Base-by-base conservation (phyloP, 139 green algal genomes). In the Dunaliella primolecta region DNA sequence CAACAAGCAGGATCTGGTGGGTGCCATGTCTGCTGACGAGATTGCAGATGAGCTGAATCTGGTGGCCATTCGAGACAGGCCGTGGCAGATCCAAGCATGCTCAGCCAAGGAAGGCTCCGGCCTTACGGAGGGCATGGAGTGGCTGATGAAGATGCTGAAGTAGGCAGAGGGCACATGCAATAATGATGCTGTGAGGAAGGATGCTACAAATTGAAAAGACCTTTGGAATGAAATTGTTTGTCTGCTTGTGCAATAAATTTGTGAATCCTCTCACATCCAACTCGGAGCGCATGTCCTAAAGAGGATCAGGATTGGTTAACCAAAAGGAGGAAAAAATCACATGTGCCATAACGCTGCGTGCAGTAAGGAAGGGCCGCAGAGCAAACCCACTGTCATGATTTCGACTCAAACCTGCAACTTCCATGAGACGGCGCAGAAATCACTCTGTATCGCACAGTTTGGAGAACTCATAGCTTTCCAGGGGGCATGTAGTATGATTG, bases 1-100 rank as follows among this genome's bases (percentile, higher is more conserved):
- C 46, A 97, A 97, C 92, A 97, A 97, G 89, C 92, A 96, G 84
- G 94, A 96, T 81, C 86, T 96, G 11, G 80, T 95, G 56, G 88
- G 89, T 21, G 88, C 93, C 0, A 38, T 89, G 77, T 78, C 86
- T 75, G 87, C 90, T 34, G 89, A 90, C 80, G 91, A 95, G 79
- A 93, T 96, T 85, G 92, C 92, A 36, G 88, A 91, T 3, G 71
- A 72, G 31, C 90, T 96, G 21, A 90, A 89, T 81, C 86, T 96
- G 20, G 87, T 89, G 35, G 83, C 80, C 30, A 94, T 95, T 32
- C 83, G 92, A 0, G 92, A 95, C 89, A 84, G 93, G 36, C 90
- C 93, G 20, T 96, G 93, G 93, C 92, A 95, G 84, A 96, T 96
- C 76, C 92, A 96, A 88, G 76, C 85, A 29, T 94, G 91, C 88